phyloP scores from a whole-genome alignment of 805 yeast genomes.

The Kuraishia piskuri region DNA sequence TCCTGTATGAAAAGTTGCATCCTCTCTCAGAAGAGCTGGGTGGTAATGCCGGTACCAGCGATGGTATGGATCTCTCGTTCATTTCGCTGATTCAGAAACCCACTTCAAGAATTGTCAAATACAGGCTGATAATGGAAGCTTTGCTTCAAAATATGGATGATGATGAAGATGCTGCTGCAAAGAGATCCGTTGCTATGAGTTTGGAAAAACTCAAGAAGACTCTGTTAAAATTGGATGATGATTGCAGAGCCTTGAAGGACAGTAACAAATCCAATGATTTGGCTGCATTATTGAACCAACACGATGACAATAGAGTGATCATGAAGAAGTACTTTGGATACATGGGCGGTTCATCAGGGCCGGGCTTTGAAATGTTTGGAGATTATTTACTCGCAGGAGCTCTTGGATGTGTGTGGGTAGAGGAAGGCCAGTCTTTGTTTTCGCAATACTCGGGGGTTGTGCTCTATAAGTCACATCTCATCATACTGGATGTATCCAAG shows the following conservation, averaged over 20 bases:
- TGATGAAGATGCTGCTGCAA: slow-evolving; percentile 11
- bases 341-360: slow-evolving; percentile 7
- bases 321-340: slow-evolving; percentile 6
- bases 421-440: slow-evolving; percentile 9
- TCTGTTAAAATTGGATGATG: slow-evolving; percentile 11
- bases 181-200: slow-evolving; percentile 5
- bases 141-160: slow-evolving; percentile 21
- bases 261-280: background rate
- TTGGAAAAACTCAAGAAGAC: background rate
- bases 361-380: slow-evolving; percentile 40
- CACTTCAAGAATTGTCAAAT: slow-evolving; percentile 38
- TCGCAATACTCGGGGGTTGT: slow-evolving; percentile 24
- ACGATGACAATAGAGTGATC: slow-evolving; percentile 11
- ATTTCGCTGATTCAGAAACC: slow-evolving; percentile 47
- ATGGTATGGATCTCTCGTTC: slow-evolving; percentile 40
- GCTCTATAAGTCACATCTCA: slow-evolving; percentile 42
- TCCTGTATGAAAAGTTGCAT: slow-evolving; percentile 20
- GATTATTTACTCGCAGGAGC: slow-evolving; percentile 35
- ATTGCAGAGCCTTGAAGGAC: background rate
- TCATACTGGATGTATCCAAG: slow-evolving; percentile 24
- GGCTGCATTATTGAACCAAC: background rate
- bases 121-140: slow-evolving; percentile 40
- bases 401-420: slow-evolving; percentile 30
- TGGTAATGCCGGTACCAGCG: slow-evolving; percentile 19
- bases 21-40: slow-evolving; percentile 30